Evolutionary conservation across 495 filamentous ascomycete species (phyloP).

Genomic region (Jackrogersella minutella): DNA sequence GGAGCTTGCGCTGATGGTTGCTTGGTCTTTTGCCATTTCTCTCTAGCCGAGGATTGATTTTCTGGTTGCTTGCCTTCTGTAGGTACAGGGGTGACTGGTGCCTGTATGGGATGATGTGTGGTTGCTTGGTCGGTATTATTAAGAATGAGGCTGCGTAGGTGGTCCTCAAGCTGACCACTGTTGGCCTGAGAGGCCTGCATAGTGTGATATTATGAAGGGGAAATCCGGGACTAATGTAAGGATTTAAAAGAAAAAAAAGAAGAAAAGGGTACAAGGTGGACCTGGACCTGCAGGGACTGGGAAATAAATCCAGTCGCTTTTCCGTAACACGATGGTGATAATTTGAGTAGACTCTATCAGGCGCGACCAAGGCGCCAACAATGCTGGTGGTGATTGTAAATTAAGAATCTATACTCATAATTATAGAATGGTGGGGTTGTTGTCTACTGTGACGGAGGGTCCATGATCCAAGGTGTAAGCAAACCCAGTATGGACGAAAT

Average conservation of each 20-base stretch:
- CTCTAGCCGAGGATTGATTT: background rate
- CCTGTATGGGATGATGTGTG: background rate
- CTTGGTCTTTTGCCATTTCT: slow-evolving; percentile 8
- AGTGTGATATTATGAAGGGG: background rate
- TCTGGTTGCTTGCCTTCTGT: background rate
- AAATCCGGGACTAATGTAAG: slow-evolving; percentile 2
- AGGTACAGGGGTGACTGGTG: slow-evolving; percentile 3
- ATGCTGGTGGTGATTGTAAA: slow-evolving; percentile 4
- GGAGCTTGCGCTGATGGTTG: slow-evolving; percentile 16
- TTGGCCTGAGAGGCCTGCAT: slow-evolving; percentile 40
- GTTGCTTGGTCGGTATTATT: slow-evolving; percentile 34
- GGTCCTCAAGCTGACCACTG: slow-evolving; percentile 49
- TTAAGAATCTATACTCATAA: slow-evolving; percentile 16
- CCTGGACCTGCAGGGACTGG: no score
- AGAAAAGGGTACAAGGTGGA: background rate
- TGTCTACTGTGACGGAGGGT: background rate
- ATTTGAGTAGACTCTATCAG: slow-evolving; percentile 4
- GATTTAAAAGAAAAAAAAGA: background rate
- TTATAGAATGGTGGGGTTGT: background rate
- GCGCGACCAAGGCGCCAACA: background rate
- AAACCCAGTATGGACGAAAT: background rate
- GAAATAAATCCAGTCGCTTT: background rate
- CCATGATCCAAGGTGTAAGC: background rate
- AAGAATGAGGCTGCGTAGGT: slow-evolving; percentile 54
- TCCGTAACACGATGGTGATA: background rate